Evolutionary conservation across 1,139 yeast species (phyloP).

Genomic region (Pneumocystis canis): DNA sequence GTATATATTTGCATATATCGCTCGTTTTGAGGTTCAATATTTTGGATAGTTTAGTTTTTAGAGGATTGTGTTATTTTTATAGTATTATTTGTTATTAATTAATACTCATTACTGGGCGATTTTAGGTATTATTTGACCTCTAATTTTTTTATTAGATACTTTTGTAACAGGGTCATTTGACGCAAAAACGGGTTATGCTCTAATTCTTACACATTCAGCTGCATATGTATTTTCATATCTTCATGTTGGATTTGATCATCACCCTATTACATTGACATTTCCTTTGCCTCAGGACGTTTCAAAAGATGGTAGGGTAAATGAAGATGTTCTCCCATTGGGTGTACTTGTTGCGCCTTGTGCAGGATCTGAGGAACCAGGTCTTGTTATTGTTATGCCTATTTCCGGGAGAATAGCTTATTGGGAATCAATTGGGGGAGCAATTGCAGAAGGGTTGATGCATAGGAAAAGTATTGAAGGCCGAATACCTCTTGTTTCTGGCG

Average conservation of each 20-base stretch:
- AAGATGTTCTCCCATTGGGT: conserved; percentile 47
- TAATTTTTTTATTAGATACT: conserved; percentile 4
- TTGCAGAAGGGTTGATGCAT: conserved; percentile 44
- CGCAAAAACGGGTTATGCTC: conserved; percentile 39
- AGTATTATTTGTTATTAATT: conserved; percentile 9
- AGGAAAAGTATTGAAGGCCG: conserved; percentile 28
- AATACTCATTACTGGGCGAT: conserved; percentile 8
- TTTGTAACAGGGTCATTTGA: conserved; percentile 39
- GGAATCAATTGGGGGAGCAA: conserved; percentile 54
- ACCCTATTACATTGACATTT: conserved; percentile 38
- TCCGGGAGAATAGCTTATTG: conserved; percentile 47
- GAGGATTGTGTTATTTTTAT: no score
- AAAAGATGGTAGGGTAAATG: conserved; percentile 41
- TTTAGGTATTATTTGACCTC: conserved; percentile 6
- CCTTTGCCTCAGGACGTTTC: conserved; percentile 24
- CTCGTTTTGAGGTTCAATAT: not conserved
- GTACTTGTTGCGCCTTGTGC: conserved; percentile 21
- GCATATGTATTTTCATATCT: conserved; percentile 44
- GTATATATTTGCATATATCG: conserved; percentile 2
- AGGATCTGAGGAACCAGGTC: conserved; percentile 46
- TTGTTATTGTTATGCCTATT: conserved; percentile 42
- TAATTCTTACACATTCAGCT: conserved; percentile 36
- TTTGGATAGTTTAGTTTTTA: conserved; percentile 3
- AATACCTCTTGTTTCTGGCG: conserved; percentile 33
- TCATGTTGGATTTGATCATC: conserved; percentile 46